Base-by-base conservation (phyloP, 75 land plant species). In the Isoetes taiwanensis region DNA sequence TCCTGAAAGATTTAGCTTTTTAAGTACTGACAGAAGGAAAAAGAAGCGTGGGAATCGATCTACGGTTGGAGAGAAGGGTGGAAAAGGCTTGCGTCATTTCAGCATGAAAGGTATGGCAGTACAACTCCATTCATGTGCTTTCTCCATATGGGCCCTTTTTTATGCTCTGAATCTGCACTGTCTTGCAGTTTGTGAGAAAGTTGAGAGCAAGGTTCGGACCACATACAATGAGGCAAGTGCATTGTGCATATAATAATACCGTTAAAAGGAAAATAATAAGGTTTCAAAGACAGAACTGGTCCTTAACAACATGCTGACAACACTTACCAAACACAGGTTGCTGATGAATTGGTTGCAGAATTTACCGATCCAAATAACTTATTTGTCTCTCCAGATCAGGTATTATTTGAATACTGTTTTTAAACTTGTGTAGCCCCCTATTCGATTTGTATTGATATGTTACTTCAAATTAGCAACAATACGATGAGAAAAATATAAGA, bases 321-420 rank as follows among this genome's bases (percentile, higher is more conserved):
- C n/a, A 27, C 11, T 27, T 11, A 27, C 30, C 3, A 8, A 14
- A 5, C 23, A 5, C 86, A 94, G 99, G 99, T 94, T 57, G 99
- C 99, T 57, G 99, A 94, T 81, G 99, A 94, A 73, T 78, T 94
- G 40, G 99, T 94, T 5, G 84, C 96, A 53, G 99, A 94, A 54
- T 94, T 84, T 74, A 71, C 96, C 17, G 86, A 93, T 68, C 90
- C 90, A 58, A 67, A 65, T 52, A 81, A 58, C 67, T 66, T 72
- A 41, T 56, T 72, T 27, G 71, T 76, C 43, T 73, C 93, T 10
- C 84, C 96, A 55, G 99, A 94, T 64, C 96, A 94, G 95, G 99
- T 87, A 40, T 55, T 25, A n/a, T n/a, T n/a, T n/a, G n/a, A n/a
- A n/a, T n/a, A n/a, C n/a, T n/a, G n/a, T n/a, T n/a, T n/a, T n/a